Base-by-base conservation (phyloP, 208 protist species). In the Leishmania aethiopica region DNA sequence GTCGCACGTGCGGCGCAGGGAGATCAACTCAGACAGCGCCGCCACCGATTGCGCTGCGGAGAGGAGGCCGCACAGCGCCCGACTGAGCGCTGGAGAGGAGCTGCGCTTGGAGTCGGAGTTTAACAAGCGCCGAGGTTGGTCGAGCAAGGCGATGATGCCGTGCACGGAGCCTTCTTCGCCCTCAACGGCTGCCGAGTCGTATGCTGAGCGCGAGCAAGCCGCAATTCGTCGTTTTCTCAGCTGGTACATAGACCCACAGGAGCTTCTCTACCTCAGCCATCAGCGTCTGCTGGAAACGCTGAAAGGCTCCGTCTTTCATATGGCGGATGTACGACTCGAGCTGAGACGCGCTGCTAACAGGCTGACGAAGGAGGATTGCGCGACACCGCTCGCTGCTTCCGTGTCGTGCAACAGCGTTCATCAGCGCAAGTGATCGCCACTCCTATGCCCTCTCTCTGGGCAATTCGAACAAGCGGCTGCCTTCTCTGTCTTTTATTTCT, bases 161-260 rank as follows among this genome's bases (percentile, higher is more conserved):
- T 19, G 53, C 22, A 22, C 37, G 10, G n/a, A 10, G 55, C 37
- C n/a, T 37, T 10, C 5, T 45, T 57, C 3, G 25, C 37, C 72
- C 32, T 45, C 71, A 6, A 42, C 17, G 3, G 25, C 59, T 3
- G 47, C 57, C 51, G 55, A 40, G 45, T 32, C 28, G 76, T n/a
- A 35, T 45, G 64, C 71, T 49, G 51, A 67, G 64, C 85, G 78
- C 0, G 42, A 84, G 67, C 28, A 83, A 32, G 82, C 32, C 17
- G 80, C 83, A 2, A 42, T 87, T 28, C 83, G 83, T 4, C 78
- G 78, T n/a, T 82, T 77, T 32, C 92, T 91, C 77, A 91, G 92
- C 45, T 97, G 94, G 93, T 95, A 94, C 78, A 96, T 97, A 22
- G 85, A 91, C 17, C 91, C 94, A 1, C 88, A 95, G 67, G 83